Conservation (phyloP, 2,329 filamentous ascomycete genomes). For the Pyrenophora seminiperda region DNA sequence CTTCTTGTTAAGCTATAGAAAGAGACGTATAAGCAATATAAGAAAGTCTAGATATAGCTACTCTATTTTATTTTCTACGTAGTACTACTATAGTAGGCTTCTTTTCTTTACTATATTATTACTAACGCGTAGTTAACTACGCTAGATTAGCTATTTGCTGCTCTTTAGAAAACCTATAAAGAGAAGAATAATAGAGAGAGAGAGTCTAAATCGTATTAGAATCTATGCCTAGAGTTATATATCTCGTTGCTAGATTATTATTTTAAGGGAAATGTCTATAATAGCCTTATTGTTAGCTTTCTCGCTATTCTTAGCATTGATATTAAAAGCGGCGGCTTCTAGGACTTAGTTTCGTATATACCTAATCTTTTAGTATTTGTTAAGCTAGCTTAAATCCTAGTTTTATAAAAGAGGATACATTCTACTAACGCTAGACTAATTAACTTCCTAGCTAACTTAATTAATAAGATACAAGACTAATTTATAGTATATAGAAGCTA, state of each 20-base stretch:
- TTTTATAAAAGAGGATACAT: neutral
- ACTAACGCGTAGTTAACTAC: neutral
- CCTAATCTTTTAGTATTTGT: constrained; percentile 1
- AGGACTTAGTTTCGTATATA: neutral
- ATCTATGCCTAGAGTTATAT: neutral
- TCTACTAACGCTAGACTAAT: neutral
- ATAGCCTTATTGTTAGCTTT: neutral
- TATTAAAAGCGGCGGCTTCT: neutral
- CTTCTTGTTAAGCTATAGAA: constrained; percentile 1
- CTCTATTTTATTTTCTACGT: neutral
- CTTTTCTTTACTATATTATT: neutral
- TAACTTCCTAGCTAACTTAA: neutral
- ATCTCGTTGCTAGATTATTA: neutral
- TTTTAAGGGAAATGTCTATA: neutral
- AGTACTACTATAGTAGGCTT: neutral
- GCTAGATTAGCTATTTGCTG: neutral
- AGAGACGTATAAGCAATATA: constrained; percentile 1
- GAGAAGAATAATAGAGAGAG: neutral
- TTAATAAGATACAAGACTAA: constrained; percentile 1
- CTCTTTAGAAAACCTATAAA: neutral
- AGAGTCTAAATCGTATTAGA: neutral
- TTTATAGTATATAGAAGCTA: constrained; percentile 1
- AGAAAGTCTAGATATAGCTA: constrained; percentile 1
- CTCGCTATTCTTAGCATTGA: neutral
- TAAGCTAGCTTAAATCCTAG: constrained; percentile 1